A percentile compares a stretch with the other conserved stretches of the same genome.
These are phyloP conservation scores for Penicillium hordei DNA, from an alignment of 2,329 filamentous ascomycete genomes.

Conservation along the genomic window DNA sequence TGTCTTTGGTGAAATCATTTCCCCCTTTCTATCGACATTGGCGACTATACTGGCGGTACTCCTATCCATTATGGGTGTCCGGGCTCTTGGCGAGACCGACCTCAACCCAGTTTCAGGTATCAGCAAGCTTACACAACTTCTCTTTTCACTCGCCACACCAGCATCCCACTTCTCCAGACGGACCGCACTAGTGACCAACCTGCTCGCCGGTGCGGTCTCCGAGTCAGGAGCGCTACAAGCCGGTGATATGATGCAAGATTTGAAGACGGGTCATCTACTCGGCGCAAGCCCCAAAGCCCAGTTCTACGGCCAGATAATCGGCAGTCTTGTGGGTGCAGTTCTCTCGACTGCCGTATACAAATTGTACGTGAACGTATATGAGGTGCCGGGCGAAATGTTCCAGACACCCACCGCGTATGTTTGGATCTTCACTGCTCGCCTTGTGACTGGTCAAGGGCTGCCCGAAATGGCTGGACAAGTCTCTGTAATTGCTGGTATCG, in stretches of 20 bases:
- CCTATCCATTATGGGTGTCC: constrained; percentile 64
- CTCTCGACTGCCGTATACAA: constrained; percentile 84
- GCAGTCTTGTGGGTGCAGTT: constrained; percentile 79
- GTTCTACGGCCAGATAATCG: constrained; percentile 95
- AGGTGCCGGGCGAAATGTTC: constrained; percentile 84
- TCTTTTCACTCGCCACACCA: constrained; percentile 89
- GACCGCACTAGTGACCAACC: constrained; percentile 82
- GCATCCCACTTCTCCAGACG: constrained; percentile 75
- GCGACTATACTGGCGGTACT: constrained; percentile 81
- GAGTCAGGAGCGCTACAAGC: constrained; percentile 87
- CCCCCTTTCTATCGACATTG: constrained; percentile 70
- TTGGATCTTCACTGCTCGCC: constrained; percentile 92
- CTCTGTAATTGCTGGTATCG: constrained; percentile 68
- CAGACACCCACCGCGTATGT: constrained; percentile 93
- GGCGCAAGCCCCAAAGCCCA: constrained; percentile 91
- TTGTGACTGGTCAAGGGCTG: constrained; percentile 87
- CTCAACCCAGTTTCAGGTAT: constrained; percentile 96
- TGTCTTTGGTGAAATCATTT: constrained; percentile 80
- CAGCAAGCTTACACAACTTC: constrained; percentile 90
- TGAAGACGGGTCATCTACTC: constrained; percentile 92
- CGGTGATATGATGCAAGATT: constrained; percentile 93
- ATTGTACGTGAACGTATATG: constrained; percentile 85
- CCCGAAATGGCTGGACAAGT: constrained; percentile 81
- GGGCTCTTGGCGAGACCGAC: constrained; percentile 76
- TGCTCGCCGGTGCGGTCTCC: constrained; percentile 86